These are phyloP conservation scores for Lepidium aucheri DNA, from an alignment of 345 rosid genomes.

Conservation along the genomic window DNA sequence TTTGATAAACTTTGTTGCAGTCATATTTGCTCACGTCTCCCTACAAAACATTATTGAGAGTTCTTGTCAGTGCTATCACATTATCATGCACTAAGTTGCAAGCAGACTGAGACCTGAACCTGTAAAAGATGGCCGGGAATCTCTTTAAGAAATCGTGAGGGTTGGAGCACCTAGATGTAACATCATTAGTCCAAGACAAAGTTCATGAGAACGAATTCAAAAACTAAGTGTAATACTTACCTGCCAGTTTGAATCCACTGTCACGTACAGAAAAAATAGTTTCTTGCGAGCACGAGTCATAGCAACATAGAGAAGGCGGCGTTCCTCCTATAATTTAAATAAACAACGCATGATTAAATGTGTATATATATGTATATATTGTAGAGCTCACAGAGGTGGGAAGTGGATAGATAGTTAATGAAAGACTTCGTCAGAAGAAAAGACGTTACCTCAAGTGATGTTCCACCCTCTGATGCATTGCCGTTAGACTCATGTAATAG, in stretches of 20 bases:
- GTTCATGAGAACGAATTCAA: neutral
- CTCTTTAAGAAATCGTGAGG: slow-evolving; percentile 91
- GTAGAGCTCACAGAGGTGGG: slow-evolving; percentile 1
- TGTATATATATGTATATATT: neutral
- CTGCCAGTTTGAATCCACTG: slow-evolving; percentile 93
- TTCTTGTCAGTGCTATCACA: slow-evolving; percentile 1
- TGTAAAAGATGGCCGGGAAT: slow-evolving; percentile 76
- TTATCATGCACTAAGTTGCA: slow-evolving; percentile 1
- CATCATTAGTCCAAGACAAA: slow-evolving; percentile 18
- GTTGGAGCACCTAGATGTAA: slow-evolving; percentile 67
- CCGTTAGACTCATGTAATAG: slow-evolving; percentile 62
- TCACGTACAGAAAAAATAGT: slow-evolving; percentile 65
- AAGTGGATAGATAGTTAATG: neutral
- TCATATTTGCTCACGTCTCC: slow-evolving; percentile 39
- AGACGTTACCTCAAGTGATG: slow-evolving; percentile 56
- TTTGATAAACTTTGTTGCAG: slow-evolving; percentile 32
- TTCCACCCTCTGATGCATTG: slow-evolving; percentile 40
- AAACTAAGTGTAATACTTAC: slow-evolving; percentile 33
- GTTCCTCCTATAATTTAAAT: slow-evolving; percentile 59
- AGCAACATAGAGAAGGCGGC: slow-evolving; percentile 87
- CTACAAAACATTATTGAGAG: slow-evolving; percentile 26
- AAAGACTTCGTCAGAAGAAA: neutral
- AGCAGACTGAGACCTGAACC: slow-evolving; percentile 36
- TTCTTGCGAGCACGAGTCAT: slow-evolving; percentile 93
- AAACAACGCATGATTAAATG: neutral